phyloP scores from a whole-genome alignment of 345 rosid species.

The Bruguiera parviflora region DNA sequence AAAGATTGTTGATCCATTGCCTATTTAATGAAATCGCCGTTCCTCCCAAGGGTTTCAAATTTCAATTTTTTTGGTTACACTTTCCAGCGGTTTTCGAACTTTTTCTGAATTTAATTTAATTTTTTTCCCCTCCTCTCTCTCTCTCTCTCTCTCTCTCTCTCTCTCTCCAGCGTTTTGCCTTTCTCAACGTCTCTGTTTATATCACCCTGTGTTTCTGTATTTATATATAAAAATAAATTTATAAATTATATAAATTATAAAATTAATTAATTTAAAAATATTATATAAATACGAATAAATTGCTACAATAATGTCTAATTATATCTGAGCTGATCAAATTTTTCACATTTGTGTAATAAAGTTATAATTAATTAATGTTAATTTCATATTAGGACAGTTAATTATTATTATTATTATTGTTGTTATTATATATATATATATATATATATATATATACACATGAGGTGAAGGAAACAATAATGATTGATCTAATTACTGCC shows the following conservation, averaged over 20 bases:
- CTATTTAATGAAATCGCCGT: neutral
- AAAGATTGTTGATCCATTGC: neutral
- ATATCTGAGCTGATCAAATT: too few species aligned
- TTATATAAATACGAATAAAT: too few species aligned
- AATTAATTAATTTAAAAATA: conserved; percentile 14
- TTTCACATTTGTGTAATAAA: too few species aligned
- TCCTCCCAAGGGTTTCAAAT: conserved; percentile 19
- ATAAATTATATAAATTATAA: neutral
- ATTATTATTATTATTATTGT: too few species aligned
- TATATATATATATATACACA: too few species aligned
- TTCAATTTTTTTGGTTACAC: neutral
- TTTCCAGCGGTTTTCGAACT: conserved; percentile 5
- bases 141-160: neutral
- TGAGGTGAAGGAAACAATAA: too few species aligned
- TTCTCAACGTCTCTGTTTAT: neutral
- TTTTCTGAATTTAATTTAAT: conserved; percentile 10
- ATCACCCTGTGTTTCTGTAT: neutral
- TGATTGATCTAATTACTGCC: too few species aligned
- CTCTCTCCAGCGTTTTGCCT: neutral
- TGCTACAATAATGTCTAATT: too few species aligned
- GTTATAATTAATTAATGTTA: too few species aligned
- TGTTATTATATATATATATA: too few species aligned
- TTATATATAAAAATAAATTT: neutral
- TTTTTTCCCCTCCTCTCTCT: neutral
- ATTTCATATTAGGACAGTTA: too few species aligned